phyloP scores from a whole-genome alignment of 768 basidiomycete genomes.

The Trametes cinnabarina region DNA sequence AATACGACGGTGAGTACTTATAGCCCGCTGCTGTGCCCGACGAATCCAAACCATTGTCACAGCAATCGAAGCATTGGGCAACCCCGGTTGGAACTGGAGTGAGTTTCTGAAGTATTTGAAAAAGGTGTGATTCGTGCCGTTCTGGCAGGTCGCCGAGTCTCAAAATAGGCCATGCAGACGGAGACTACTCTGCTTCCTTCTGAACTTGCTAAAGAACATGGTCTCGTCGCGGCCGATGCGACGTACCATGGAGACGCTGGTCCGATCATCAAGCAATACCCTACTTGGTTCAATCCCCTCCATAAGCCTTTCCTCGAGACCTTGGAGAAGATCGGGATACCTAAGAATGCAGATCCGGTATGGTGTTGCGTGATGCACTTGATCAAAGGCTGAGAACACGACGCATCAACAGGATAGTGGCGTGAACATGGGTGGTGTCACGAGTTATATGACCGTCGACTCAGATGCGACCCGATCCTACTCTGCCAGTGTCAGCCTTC shows the following conservation, averaged over 20 bases:
- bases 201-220: not conserved
- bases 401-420: not conserved
- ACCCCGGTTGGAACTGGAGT: conserved; percentile 30
- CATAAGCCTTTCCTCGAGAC: conserved; percentile 11
- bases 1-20: conserved; percentile 10
- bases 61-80: conserved; percentile 24
- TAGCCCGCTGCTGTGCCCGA: not conserved
- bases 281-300: conserved; percentile 9
- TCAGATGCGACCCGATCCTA: not conserved
- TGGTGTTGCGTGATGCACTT: no score
- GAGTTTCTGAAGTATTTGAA: conserved; percentile 24
- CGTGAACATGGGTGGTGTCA: not conserved
- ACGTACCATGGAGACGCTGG: conserved; percentile 18
- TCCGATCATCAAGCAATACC: conserved; percentile 20
- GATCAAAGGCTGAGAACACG: not conserved
- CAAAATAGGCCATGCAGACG: not conserved
- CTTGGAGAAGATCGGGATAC: conserved; percentile 15
- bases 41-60: not conserved
- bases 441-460: not conserved
- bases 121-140: conserved; percentile 8
- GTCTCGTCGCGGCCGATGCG: not conserved
- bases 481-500: not conserved
- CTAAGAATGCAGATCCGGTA: conserved; percentile 18
- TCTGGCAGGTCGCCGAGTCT: not conserved
- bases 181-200: conserved; percentile 4